Percentiles rank a stretch among this genome's conserved stretches.
These are phyloP conservation scores for Penicillium sp. DNA, from an alignment of 2,329 filamentous ascomycete genomes.

Conservation along the genomic window DNA sequence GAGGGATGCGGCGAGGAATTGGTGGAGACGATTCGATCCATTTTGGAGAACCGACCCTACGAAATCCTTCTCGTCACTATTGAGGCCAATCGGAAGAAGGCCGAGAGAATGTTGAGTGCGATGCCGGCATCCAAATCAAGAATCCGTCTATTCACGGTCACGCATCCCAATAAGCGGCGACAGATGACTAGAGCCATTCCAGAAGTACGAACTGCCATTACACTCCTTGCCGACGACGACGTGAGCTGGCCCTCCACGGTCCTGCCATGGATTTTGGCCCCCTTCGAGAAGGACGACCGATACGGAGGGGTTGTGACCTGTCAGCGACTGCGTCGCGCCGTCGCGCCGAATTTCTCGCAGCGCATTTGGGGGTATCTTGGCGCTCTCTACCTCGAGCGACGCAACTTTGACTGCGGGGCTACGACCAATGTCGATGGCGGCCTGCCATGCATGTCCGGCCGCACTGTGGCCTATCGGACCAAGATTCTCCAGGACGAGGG, in stretches of 20 bases:
- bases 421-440: constrained; percentile 93
- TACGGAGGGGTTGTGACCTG: constrained; percentile 92
- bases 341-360: constrained; percentile 54
- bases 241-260: constrained; percentile 85
- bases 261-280: constrained; percentile 85
- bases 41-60: constrained; percentile 53
- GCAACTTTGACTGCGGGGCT: constrained; percentile 95
- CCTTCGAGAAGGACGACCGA: constrained; percentile 69
- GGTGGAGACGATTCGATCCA: constrained; percentile 64
- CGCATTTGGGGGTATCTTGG: constrained; percentile 83
- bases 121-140: constrained; percentile 57
- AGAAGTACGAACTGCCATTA: constrained; percentile 74
- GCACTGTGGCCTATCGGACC: constrained; percentile 86
- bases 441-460: constrained; percentile 92
- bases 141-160: constrained; percentile 68
- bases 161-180: constrained; percentile 88
- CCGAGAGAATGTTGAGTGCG: constrained; percentile 56
- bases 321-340: constrained; percentile 72
- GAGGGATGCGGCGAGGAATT: constrained; percentile 81
- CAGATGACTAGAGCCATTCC: constrained; percentile 91
- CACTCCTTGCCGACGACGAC: constrained; percentile 91
- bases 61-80: constrained; percentile 84
- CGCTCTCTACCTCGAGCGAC: constrained; percentile 82
- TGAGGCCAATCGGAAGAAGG: constrained; percentile 65
- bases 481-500: constrained; percentile 78